Base-by-base conservation (phyloP, 768 basidiomycete genomes). In the Hericium erinaceus region DNA sequence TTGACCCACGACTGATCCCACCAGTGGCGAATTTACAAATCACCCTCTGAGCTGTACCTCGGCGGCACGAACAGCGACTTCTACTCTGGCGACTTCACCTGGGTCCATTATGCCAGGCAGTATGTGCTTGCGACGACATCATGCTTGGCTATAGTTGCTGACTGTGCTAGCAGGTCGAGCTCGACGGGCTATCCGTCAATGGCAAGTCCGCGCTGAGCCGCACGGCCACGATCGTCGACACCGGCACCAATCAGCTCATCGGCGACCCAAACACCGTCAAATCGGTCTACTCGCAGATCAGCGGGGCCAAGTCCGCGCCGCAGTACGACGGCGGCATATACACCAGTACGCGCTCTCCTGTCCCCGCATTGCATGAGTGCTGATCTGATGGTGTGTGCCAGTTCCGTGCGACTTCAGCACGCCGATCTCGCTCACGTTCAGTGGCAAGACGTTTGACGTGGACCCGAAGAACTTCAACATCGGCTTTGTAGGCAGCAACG, bases 201-300 rank as follows among this genome's bases (percentile, higher is more conserved):
- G 60, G 58, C 20, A 48, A 57, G 12, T 26, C 49, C n/a, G 58
- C 38, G 26, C 40, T 59, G 6, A 39, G 59, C 55, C 59, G 13
- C 48, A 22, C 40, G 16, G 49, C 26, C 58, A 39, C 69, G 41
- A 59, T 70, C 59, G 66, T 71, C 52, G 68, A 68, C 58, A 62
- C 57, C 59, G 68, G 69, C 38, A 70, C 69, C 3, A 70, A 68
- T n/a, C 62, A 69, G 51, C 62, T 70, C 59, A 61, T 68, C 58
- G 69, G 67, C 10, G 64, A 64, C 40, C 56, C 63, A 0, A 37
- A 28, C 12, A 56, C 57, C 13, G 69, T 69, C 12, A 48, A 50
- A 24, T 33, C 52, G 2, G 55, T 72, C 56, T 72, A 71, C 58
- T 39, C 57, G 22, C 46, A 37, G 39, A 66, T 72, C 50, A 66